A percentile compares a stretch with the other conserved stretches of the same genome.
Evolutionary conservation across 768 basidiomycete species (phyloP).

Genomic region (Multifurca ochricompacta): DNA sequence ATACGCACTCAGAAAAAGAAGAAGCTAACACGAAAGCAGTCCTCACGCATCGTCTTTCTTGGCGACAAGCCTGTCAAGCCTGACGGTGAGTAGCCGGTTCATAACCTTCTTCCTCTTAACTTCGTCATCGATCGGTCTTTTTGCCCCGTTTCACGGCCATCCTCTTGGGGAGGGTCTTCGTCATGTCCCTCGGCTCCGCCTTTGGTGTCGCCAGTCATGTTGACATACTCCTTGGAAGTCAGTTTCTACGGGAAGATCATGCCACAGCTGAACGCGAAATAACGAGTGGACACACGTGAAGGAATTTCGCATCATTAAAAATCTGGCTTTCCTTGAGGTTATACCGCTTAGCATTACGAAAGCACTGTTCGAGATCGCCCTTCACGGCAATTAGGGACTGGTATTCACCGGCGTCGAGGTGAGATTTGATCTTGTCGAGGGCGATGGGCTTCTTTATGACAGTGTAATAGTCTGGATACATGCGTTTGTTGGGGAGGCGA

Average conservation of each 20-base stretch:
- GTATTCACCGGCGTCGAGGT: constrained; percentile 55
- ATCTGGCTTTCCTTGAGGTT: constrained; percentile 75
- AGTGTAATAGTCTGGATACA: constrained; percentile 82
- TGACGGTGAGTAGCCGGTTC: constrained; percentile 55
- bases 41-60: constrained; percentile 65
- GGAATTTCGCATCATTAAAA: constrained; percentile 72
- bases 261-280: background rate
- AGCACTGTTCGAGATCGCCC: constrained; percentile 68
- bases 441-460: constrained; percentile 77
- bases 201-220: constrained; percentile 37
- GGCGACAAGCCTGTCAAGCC: constrained; percentile 64
- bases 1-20: background rate
- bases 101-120: constrained; percentile 50
- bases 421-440: constrained; percentile 81
- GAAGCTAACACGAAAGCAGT: background rate
- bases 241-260: constrained; percentile 35
- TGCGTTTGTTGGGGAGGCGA: constrained; percentile 59
- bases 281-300: constrained; percentile 48
- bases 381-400: constrained; percentile 56
- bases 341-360: constrained; percentile 75
- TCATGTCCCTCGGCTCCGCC: constrained; percentile 30
- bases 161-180: constrained; percentile 25
- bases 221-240: constrained; percentile 38
- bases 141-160: constrained; percentile 34
- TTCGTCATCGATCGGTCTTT: constrained; percentile 39